Evolutionary conservation across 2,329 filamentous ascomycete genomes (phyloP).

Genomic region (Colletotrichum eremochloae): DNA sequence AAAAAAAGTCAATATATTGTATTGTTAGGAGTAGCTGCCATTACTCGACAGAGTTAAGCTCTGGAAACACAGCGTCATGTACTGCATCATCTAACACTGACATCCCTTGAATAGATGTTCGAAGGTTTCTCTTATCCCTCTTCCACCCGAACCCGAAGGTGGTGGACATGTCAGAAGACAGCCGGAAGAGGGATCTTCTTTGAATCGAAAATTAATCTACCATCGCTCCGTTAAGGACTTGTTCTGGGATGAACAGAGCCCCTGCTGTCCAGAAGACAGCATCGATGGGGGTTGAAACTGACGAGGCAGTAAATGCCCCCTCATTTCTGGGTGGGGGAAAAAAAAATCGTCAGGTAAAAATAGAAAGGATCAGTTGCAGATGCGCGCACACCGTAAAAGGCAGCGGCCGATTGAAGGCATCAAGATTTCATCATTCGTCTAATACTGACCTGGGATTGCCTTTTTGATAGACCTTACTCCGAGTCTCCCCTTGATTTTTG

Average conservation of each 20-base stretch:
- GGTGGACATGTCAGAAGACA: conserved; percentile 46
- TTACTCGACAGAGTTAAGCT: conserved; percentile 8
- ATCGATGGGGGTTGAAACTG: conserved; percentile 64
- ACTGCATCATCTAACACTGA: not conserved
- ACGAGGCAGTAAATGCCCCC: not conserved
- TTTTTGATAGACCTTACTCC: conserved; percentile 26
- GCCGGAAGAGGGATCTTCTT: conserved; percentile 55
- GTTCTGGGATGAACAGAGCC: conserved; percentile 76
- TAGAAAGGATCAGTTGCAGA: conserved; percentile 30
- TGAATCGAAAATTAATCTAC: conserved; percentile 65
- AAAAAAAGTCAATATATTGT: conserved; percentile 20
- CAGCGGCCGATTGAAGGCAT: conserved; percentile 42
- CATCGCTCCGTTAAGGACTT: conserved; percentile 87
- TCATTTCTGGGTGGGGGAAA: conserved; percentile 16
- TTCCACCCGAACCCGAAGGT: conserved; percentile 52
- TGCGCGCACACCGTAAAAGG: conserved; percentile 18
- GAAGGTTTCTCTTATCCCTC: conserved; percentile 59
- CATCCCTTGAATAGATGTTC: conserved; percentile 47
- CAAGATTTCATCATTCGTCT: conserved; percentile 43
- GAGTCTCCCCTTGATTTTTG: conserved; percentile 41
- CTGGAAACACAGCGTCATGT: not conserved
- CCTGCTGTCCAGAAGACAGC: conserved; percentile 82
- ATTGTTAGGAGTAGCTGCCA: conserved; percentile 25
- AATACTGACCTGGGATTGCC: conserved; percentile 37
- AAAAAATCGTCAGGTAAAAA: conserved; percentile 34